Evolutionary conservation across 176 grass and related monocot genomes (phyloP).

Genomic region (Carex parvula): DNA sequence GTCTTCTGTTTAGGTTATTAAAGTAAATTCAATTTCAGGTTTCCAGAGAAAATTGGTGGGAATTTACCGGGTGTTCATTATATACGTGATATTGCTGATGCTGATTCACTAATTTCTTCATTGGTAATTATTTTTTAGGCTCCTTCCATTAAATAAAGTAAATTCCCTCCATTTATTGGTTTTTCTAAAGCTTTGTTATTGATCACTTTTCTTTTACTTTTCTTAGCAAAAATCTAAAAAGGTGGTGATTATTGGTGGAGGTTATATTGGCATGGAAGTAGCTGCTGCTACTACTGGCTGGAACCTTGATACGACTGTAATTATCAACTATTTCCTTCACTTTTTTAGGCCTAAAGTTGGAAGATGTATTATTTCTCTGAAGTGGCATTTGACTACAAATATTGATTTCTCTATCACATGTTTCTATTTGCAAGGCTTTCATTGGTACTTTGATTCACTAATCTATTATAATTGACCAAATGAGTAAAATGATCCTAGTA

Average conservation of each 20-base stretch:
- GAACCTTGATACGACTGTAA: conserved; percentile 95
- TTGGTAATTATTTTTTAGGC: conserved; percentile 50
- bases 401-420: neutral
- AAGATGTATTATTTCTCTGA: neutral
- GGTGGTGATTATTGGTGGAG: conserved; percentile 80
- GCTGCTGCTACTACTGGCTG: conserved; percentile 77
- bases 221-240: conserved; percentile 73
- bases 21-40: conserved; percentile 37
- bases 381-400: neutral
- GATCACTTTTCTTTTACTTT: conserved; percentile 23
- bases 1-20: neutral
- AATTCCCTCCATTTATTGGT: conserved; percentile 7
- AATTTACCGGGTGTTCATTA: conserved; percentile 80
- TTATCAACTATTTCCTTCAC: conserved; percentile 18
- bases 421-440: neutral
- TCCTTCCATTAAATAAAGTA: neutral
- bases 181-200: conserved; percentile 10
- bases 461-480: neutral
- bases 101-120: conserved; percentile 85
- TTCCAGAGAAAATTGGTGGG: conserved; percentile 88
- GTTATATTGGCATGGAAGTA: conserved; percentile 99
- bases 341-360: conserved; percentile 19
- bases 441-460: neutral
- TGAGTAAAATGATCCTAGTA: neutral
- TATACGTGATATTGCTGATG: conserved; percentile 81